Conservation (phyloP, 441 rosid genomes). For the Heliophila coronopifolia region DNA sequence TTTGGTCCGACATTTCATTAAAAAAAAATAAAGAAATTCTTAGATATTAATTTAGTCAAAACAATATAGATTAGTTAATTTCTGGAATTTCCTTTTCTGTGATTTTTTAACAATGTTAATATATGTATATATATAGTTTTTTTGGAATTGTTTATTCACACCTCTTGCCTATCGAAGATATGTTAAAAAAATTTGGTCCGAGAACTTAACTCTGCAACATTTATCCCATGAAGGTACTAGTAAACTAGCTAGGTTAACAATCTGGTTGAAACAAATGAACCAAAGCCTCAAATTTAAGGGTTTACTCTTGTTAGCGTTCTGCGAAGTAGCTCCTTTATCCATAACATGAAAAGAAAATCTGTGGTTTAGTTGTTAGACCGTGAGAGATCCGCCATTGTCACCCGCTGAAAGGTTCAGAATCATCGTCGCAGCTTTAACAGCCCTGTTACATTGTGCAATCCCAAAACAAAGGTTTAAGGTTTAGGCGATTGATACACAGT, state of each 20-base stretch:
- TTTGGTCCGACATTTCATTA: conserved; percentile 13
- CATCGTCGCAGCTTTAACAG: conserved; percentile 78
- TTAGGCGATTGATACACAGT: background rate
- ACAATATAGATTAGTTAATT: too few relatives aligned
- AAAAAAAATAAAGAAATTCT: background rate
- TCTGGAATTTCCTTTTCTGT: too few relatives aligned
- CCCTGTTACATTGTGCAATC: conserved; percentile 41
- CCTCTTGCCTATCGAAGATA: too few relatives aligned
- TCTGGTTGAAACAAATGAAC: conserved; percentile 2
- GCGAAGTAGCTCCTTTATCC: background rate
- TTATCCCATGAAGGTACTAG: background rate
- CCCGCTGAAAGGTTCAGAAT: conserved; percentile 76
- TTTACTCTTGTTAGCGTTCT: background rate
- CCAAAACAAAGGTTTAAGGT: background rate
- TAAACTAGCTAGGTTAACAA: background rate
- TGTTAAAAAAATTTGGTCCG: too few relatives aligned
- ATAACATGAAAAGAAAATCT: background rate
- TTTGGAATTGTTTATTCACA: too few relatives aligned
- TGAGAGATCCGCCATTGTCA: conserved; percentile 86
- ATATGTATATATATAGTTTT: too few relatives aligned
- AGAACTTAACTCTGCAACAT: conserved; percentile 1
- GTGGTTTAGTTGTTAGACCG: conserved; percentile 39
- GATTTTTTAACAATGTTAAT: too few relatives aligned
- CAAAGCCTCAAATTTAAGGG: background rate
- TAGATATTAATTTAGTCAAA: too few relatives aligned